Conservation (phyloP, 2,329 filamentous ascomycete genomes). For the Talaromyces albobiverticillius region DNA sequence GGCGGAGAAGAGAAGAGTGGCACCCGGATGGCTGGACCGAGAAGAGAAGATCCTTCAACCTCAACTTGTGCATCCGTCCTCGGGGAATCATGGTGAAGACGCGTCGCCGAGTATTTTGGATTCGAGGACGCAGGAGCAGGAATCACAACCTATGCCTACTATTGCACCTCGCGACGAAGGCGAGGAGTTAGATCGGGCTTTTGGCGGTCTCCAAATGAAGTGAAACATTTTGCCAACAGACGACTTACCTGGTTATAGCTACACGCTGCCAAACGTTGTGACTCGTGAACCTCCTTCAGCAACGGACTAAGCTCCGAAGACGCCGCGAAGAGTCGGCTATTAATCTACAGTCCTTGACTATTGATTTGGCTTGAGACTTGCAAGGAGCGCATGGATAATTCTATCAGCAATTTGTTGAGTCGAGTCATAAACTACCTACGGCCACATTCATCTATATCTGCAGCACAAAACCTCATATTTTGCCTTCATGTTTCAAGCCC, state of each 20-base stretch:
- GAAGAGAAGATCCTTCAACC: constrained; percentile 60
- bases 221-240: too few relatives aligned
- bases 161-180: constrained; percentile 46
- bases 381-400: not conserved
- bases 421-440: not conserved
- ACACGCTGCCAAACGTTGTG: too few relatives aligned
- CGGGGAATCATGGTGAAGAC: constrained; percentile 8
- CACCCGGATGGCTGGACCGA: constrained; percentile 64
- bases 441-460: not conserved
- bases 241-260: too few relatives aligned
- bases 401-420: too few relatives aligned
- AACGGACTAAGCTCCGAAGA: too few relatives aligned
- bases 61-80: constrained; percentile 21
- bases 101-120: constrained; percentile 33
- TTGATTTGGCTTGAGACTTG: not conserved
- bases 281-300: too few relatives aligned
- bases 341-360: constrained; percentile 36
- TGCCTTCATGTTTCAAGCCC: constrained; percentile 48
- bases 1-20: constrained; percentile 61
- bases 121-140: constrained; percentile 32
- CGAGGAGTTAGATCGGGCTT: constrained; percentile 53
- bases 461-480: constrained; percentile 28
- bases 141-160: constrained; percentile 32
- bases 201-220: constrained; percentile 48
- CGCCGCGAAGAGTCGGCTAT: constrained; percentile 43